Conservation (phyloP, 305 asterid species). For the Fraxinus floribunda region DNA sequence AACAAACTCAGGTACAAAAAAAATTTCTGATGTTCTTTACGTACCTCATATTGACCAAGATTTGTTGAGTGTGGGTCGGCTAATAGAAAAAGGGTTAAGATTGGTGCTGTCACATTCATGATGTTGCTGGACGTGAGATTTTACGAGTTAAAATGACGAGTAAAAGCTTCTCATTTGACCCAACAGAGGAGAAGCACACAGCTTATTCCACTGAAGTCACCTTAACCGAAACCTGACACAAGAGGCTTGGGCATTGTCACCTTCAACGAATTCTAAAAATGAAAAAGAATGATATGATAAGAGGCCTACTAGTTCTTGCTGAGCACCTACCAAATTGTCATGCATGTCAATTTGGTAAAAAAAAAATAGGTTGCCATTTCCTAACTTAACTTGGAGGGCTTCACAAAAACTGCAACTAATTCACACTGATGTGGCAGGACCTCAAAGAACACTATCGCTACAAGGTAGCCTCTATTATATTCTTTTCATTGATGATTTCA, state of each 20-base stretch:
- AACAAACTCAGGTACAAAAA: neutral
- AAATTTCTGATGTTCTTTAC: too few species aligned
- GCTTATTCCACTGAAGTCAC: neutral
- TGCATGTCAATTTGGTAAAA: conserved; percentile 23
- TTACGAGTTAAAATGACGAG: neutral
- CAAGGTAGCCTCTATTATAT: too few species aligned
- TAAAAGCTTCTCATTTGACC: conserved; percentile 12
- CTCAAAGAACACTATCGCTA: too few species aligned
- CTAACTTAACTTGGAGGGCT: too few species aligned
- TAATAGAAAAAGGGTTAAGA: too few species aligned
- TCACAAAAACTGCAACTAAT: too few species aligned
- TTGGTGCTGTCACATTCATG: neutral
- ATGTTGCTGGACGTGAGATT: neutral
- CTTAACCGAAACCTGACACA: neutral
- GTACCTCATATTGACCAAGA: too few species aligned
- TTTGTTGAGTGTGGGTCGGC: too few species aligned
- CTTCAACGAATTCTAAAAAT: neutral
- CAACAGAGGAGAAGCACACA: conserved; percentile 11
- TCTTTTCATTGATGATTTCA: too few species aligned
- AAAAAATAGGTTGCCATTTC: neutral
- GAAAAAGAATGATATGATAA: conserved; percentile 2
- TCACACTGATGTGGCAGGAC: too few species aligned
- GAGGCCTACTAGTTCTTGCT: neutral
- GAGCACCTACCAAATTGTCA: conserved; percentile 12
- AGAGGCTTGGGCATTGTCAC: conserved; percentile 20